These are phyloP conservation scores for Neurospora sublineolata DNA, from an alignment of 495 filamentous ascomycete species.

Conservation along the genomic window DNA sequence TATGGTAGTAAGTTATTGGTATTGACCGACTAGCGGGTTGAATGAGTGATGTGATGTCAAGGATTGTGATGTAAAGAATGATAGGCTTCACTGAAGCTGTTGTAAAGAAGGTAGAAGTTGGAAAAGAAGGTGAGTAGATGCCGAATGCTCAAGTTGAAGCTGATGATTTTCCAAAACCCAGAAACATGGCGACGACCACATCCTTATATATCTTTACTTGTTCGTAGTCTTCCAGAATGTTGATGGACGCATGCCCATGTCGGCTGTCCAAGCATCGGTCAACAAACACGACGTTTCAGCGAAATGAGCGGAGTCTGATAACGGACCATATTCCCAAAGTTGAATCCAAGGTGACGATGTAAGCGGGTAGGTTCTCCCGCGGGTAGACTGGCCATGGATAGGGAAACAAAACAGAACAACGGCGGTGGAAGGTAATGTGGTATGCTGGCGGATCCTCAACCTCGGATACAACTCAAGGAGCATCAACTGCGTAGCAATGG, in stretches of 20 bases:
- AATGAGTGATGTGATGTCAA: background rate
- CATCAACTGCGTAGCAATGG: background rate
- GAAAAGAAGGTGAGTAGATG: slow-evolving; percentile 11
- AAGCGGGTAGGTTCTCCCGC: background rate
- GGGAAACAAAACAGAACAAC: background rate
- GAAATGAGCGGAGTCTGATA: slow-evolving; percentile 7
- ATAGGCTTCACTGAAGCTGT: slow-evolving; percentile 21
- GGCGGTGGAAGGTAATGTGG: background rate
- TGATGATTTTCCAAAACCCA: slow-evolving; percentile 1
- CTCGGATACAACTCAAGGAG: background rate
- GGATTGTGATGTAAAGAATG: slow-evolving; percentile 14
- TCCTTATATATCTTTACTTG: background rate
- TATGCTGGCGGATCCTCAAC: background rate
- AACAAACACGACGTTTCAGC: slow-evolving; percentile 11
- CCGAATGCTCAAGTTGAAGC: slow-evolving; percentile 6
- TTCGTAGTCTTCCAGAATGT: background rate
- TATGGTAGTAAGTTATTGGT: background rate
- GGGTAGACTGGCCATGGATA: background rate
- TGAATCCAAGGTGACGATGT: background rate
- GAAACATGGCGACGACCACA: background rate
- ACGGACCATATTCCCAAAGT: background rate
- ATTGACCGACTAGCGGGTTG: background rate
- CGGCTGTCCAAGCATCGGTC: background rate
- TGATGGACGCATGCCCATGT: background rate
- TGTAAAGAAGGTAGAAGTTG: slow-evolving; percentile 11